Evolutionary conservation across 2,329 filamentous ascomycete genomes (phyloP).

Genomic region (Aspergillus proliferans): DNA sequence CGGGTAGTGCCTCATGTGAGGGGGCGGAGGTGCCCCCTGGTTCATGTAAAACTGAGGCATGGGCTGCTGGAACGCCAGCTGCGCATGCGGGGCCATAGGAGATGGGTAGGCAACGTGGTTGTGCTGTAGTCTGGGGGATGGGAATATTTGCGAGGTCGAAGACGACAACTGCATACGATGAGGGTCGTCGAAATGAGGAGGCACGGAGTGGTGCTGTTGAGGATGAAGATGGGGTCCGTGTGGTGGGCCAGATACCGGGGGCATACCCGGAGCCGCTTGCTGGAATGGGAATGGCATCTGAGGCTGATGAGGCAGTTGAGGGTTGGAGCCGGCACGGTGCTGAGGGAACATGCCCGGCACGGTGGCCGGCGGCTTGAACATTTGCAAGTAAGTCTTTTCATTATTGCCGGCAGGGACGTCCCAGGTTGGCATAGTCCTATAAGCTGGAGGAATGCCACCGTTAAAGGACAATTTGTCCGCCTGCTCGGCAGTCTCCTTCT

Average conservation of each 20-base stretch:
- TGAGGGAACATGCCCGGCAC: slow-evolving; percentile 62
- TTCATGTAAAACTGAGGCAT: slow-evolving; percentile 66
- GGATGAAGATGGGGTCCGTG: slow-evolving; percentile 72
- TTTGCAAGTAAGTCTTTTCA: slow-evolving; percentile 72
- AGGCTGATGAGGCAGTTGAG: slow-evolving; percentile 72
- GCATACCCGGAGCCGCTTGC: slow-evolving; percentile 62
- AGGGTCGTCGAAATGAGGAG: slow-evolving; percentile 66
- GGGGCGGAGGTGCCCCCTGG: slow-evolving; percentile 63
- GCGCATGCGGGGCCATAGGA: slow-evolving; percentile 61
- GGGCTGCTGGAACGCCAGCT: slow-evolving; percentile 65
- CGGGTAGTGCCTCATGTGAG: slow-evolving; percentile 64
- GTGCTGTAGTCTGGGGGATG: slow-evolving; percentile 71
- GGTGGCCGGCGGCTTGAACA: slow-evolving; percentile 64
- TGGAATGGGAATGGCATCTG: slow-evolving; percentile 79
- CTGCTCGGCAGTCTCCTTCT: slow-evolving; percentile 54
- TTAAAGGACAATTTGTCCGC: slow-evolving; percentile 62
- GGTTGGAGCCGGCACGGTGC: slow-evolving; percentile 56
- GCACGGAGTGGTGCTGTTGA: slow-evolving; percentile 64
- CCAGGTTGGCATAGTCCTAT: slow-evolving; percentile 81
- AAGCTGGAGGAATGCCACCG: slow-evolving; percentile 76
- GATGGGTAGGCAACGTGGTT: slow-evolving; percentile 62
- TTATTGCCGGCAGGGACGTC: slow-evolving; percentile 62
- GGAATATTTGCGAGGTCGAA: slow-evolving; percentile 75
- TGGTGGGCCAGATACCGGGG: slow-evolving; percentile 64
- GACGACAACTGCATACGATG: slow-evolving; percentile 81